Percentiles rank a stretch among this genome's conserved stretches.
Evolutionary conservation across 2,329 filamentous ascomycete species (phyloP).

Genomic region (Penicillium sp.): DNA sequence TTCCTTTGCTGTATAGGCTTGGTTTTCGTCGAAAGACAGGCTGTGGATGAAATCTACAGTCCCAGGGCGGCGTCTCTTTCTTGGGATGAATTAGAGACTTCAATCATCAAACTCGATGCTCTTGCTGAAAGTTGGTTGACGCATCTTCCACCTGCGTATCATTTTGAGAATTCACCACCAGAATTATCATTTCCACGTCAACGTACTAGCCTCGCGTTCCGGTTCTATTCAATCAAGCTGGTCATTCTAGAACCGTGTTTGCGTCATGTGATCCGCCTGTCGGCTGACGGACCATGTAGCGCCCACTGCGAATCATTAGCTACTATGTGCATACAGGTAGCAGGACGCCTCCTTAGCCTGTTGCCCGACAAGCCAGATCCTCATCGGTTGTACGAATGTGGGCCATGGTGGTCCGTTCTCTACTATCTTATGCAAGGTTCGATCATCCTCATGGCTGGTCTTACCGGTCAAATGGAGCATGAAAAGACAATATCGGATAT

Average conservation of each 20-base stretch:
- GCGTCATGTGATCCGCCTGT: conserved; percentile 32
- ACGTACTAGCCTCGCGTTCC: conserved; percentile 39
- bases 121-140: conserved; percentile 40
- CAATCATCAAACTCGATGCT: conserved; percentile 15
- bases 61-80: too few species aligned
- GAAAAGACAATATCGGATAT: too few species aligned
- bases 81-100: too few species aligned
- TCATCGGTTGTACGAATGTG: conserved; percentile 30
- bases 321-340: conserved; percentile 35
- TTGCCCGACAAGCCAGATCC: conserved; percentile 36
- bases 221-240: conserved; percentile 44
- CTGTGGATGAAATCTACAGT: too few species aligned
- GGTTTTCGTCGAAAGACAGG: too few species aligned
- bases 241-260: conserved; percentile 46
- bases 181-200: conserved; percentile 30
- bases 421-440: conserved; percentile 44
- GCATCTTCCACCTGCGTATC: conserved; percentile 37
- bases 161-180: conserved; percentile 29
- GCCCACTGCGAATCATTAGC: conserved; percentile 36
- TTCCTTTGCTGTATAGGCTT: too few species aligned
- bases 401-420: conserved; percentile 44
- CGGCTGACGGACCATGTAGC: conserved; percentile 12
- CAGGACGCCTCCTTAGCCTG: conserved; percentile 33
- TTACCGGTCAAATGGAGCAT: conserved; percentile 25
- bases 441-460: conserved; percentile 40